Evolutionary conservation across 1,284 basidiomycete species (phyloP), one percentile per base, ranked within the genome.

Genomic region (Anthracocystis panici-leucophaei): DNA sequence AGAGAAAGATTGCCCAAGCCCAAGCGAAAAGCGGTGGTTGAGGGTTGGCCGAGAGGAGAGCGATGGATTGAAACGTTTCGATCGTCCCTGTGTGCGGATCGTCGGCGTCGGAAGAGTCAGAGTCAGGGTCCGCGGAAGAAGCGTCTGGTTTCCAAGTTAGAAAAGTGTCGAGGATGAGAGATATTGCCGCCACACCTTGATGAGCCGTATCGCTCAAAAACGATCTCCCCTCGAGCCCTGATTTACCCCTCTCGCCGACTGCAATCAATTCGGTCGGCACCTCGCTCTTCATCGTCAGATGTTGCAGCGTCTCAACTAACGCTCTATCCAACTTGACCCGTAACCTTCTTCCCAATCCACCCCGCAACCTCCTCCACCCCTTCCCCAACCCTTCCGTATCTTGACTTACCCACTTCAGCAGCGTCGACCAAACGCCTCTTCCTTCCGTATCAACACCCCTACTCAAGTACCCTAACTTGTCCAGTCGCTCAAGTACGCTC

Each of bases 21-120:
- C 65, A 69, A 3, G 63, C 72, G 5, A 75, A 25, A 2, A 75
- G 35, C 1, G 72, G 66, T 3, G 54, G 40, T 33, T 65, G 71
- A 0, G 21, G 31, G 18, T 23, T 25, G 9, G 27, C 29, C 2
- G 45, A 54, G 6, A 61, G 45, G 18, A 65, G 51, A n/a, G 58
- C 57, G 40, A 57, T n/a, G 4, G 3, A 20, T 12, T 27, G 23
- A 29, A 57, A 57, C 2, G n/a, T 45, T 7, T 18, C 2, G 41
- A 55, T 38, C n/a, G 25, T 20, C 18, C 38, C 5, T 2, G 44
- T 50, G 29, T 25, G 16, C 9, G 46, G 46, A 16, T 31, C 18
- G 54, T 29, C 25, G 10, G 23, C 8, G 21, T 62, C 40, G 14
- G 38, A 27, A 27, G 27, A 12, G 21, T 48, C 65, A 21, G 55